Evolutionary conservation across 345 rosid species (phyloP).

Genomic region (Eucalyptus pumila): DNA sequence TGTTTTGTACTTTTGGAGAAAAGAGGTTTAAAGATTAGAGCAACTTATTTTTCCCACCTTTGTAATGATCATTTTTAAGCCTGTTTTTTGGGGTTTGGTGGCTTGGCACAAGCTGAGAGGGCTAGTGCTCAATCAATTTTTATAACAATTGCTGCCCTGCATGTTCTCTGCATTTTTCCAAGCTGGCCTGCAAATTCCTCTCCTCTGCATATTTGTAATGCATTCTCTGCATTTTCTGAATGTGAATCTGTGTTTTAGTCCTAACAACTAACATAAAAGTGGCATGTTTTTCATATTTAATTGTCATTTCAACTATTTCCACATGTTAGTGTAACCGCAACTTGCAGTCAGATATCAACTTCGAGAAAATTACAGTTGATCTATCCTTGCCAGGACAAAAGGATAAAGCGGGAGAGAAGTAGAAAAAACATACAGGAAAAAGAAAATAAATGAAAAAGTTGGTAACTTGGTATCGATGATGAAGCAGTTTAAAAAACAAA

Average conservation of each 20-base stretch:
- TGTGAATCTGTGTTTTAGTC: background rate
- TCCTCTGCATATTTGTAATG: background rate
- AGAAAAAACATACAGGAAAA: background rate
- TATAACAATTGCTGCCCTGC: background rate
- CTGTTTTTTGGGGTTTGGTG: background rate
- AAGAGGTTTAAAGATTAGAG: background rate
- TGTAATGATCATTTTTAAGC: background rate
- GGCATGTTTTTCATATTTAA: background rate
- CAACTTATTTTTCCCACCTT: background rate
- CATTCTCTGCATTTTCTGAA: background rate
- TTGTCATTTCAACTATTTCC: background rate
- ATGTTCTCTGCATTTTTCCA: background rate
- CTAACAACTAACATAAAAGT: background rate
- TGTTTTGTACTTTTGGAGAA: background rate
- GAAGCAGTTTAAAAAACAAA: background rate
- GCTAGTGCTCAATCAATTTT: background rate
- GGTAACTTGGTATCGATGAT: background rate
- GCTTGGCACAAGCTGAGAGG: background rate
- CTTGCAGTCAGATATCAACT: background rate
- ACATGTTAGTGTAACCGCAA: background rate
- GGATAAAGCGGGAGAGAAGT: background rate
- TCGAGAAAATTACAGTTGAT: background rate
- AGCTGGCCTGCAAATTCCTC: background rate
- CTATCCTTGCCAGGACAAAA: background rate
- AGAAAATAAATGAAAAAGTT: background rate